Evolutionary conservation across 2,329 filamentous ascomycete species (phyloP), one percentile per base, ranked within the genome.

Genomic region (Botryotinia narcissicola): DNA sequence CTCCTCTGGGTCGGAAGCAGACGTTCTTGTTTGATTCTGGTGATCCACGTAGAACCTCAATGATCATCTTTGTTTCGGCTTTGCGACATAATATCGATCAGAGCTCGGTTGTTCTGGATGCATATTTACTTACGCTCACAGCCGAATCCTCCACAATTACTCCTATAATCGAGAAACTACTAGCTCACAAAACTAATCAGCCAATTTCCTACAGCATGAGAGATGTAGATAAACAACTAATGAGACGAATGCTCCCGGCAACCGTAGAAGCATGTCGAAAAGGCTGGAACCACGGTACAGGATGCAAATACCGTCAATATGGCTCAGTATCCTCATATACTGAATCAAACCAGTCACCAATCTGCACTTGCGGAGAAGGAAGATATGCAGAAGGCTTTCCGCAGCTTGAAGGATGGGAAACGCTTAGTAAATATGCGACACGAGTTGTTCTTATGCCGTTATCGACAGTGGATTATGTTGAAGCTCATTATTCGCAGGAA

Each of bases 71-170:
- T 25, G 42, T 70, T 32, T 70, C 59, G 0, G 20, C 32, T 7
- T 37, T 75, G 8, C 68, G 66, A 7, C 71, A 75, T 8, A 74
- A 76, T 29, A 16, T 74, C 0, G 68, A 54, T 20, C 75, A 75
- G 29, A 70, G 59, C 12, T 74, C 74, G 1, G 44, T 75, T 12
- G 73, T 76, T 4, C 42, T 76, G 5, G 75, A 76, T 61, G 57
- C 67, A 20, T 75, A 73, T 35, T 32, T 74, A 1, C 22, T 76
- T 37, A 66, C 72, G 0, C 29, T 74, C 0, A 70, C 37, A 9
- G 20, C 10, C 22, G 6, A 4, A 18, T 25, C 7, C 7, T 12
- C 20, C 7, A 1, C 29, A 37, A 25, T 66, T 3, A 18, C 10
- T 16, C 29, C 12, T 9, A 20, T 25, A 5, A 25, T 66, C 20